A percentile compares a stretch with the other conserved stretches of the same genome.
Conservation (phyloP, 1,284 basidiomycete genomes). For the Cutaneotrichosporon spelunceum region DNA sequence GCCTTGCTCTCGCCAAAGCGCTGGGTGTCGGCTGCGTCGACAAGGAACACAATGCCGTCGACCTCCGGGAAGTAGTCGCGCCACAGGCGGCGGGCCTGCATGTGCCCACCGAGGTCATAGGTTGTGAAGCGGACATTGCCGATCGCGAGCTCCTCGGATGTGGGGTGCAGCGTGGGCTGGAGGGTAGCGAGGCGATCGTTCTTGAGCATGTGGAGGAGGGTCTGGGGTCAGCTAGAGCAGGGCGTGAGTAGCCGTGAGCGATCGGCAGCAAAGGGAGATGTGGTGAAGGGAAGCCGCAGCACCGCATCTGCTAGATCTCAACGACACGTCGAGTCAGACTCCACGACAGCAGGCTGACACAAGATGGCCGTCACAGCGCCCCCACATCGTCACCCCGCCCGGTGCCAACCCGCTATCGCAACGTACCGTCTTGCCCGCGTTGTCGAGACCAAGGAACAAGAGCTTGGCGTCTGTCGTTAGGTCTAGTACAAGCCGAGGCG, state of each 20-base stretch:
- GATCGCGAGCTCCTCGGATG: conserved; percentile 98
- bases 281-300: not conserved
- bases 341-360: not conserved
- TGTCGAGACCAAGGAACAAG: conserved; percentile 96
- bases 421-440: conserved; percentile 95
- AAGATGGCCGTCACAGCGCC: not conserved
- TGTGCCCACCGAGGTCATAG: conserved; percentile 96
- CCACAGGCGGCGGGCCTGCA: conserved; percentile 98
- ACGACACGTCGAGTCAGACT: not conserved
- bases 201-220: conserved; percentile 98
- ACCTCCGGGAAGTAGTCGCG: conserved; percentile 99
- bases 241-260: not conserved
- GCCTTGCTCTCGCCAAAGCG: conserved; percentile 94
- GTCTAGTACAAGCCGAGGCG: no score
- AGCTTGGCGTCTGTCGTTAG: conserved; percentile 72
- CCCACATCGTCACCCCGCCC: not conserved
- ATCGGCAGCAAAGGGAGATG: not conserved
- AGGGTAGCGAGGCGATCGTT: conserved; percentile 97
- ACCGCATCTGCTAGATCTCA: not conserved
- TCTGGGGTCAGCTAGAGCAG: conserved; percentile 57
- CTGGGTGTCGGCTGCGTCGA: conserved; percentile 94
- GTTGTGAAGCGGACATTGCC: conserved; percentile 99
- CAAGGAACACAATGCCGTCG: conserved; percentile 97
- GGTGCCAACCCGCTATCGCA: not conserved
- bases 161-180: conserved; percentile 98